Conservation (phyloP, 306 rosid genomes). For the Alnus glutinosa region DNA sequence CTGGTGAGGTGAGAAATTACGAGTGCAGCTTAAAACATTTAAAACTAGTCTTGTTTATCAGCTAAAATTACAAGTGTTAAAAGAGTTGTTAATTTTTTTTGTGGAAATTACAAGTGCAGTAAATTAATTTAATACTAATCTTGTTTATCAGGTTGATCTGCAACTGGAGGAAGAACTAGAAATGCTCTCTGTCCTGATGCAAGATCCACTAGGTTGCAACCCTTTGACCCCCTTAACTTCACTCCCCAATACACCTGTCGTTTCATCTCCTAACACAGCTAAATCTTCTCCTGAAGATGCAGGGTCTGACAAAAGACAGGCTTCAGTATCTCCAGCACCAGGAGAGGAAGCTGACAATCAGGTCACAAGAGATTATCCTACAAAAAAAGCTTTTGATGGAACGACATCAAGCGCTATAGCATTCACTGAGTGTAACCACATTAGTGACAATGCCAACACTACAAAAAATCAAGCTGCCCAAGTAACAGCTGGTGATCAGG, state of each 20-base stretch:
- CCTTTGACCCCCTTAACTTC: not conserved
- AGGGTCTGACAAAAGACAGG: slow-evolving; percentile 39
- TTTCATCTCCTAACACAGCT: slow-evolving; percentile 42
- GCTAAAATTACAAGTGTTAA: slow-evolving; percentile 9
- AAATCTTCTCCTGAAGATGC: slow-evolving; percentile 57
- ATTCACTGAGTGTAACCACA: slow-evolving; percentile 33
- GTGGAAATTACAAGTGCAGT: too few species aligned
- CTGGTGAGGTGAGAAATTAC: not conserved
- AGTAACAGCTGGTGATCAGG: slow-evolving; percentile 28
- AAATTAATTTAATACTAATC: not conserved
- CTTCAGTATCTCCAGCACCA: slow-evolving; percentile 30
- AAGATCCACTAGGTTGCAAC: slow-evolving; percentile 21
- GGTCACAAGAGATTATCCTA: too few species aligned
- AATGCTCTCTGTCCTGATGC: not conserved
- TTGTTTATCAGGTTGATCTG: slow-evolving; percentile 32
- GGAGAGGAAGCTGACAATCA: too few species aligned
- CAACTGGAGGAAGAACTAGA: not conserved
- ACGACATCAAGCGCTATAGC: slow-evolving; percentile 42
- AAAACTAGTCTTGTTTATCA: too few species aligned
- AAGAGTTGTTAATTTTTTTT: not conserved
- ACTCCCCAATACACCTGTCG: not conserved
- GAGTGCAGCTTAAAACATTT: not conserved
- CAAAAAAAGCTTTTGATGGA: slow-evolving; percentile 34
- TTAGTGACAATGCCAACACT: slow-evolving; percentile 24
- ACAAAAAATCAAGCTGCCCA: slow-evolving; percentile 26